Conservation (phyloP, 2,329 filamentous ascomycete genomes). For the Neonectria hederae region DNA sequence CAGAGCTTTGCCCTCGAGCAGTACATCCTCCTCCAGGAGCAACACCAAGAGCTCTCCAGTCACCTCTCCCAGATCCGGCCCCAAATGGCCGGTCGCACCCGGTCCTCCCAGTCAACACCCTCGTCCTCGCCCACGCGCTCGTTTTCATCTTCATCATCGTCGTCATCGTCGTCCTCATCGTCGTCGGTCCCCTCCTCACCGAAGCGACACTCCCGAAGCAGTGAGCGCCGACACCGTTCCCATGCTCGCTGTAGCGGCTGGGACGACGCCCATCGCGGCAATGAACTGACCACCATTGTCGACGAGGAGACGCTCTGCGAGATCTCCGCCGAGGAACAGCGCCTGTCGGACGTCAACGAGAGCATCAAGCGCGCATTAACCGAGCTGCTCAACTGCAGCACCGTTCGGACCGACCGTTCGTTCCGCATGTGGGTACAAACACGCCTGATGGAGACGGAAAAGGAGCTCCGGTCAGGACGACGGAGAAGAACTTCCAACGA, state of each 20-base stretch:
- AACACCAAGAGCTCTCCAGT: conserved; percentile 62
- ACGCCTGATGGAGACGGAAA: conserved; percentile 68
- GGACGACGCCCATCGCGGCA: conserved; percentile 37
- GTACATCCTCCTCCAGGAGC: conserved; percentile 63
- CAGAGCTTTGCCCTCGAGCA: conserved; percentile 62
- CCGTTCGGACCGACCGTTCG: conserved; percentile 59
- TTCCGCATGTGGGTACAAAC: conserved; percentile 69
- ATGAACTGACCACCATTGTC: conserved; percentile 52
- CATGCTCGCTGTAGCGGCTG: conserved; percentile 48
- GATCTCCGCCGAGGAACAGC: conserved; percentile 62
- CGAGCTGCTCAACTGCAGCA: conserved; percentile 68
- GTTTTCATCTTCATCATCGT: conserved; percentile 55
- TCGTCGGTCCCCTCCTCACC: conserved; percentile 52
- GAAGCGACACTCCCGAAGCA: conserved; percentile 51
- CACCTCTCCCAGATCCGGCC: conserved; percentile 62
- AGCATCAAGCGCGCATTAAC: conserved; percentile 69
- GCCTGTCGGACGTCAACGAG: conserved; percentile 66
- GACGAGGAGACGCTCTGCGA: conserved; percentile 60
- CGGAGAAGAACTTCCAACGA: conserved; percentile 56
- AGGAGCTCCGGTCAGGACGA: conserved; percentile 64
- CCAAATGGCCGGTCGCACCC: conserved; percentile 46
- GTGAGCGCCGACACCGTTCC: conserved; percentile 41
- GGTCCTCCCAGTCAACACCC: conserved; percentile 59
- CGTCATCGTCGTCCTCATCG: conserved; percentile 51
- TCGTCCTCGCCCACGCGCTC: conserved; percentile 68